Evolutionary conservation across 2,329 filamentous ascomycete species (phyloP), one percentile per base, ranked within the genome.

Genomic region (Scolecobasidium constrictum): DNA sequence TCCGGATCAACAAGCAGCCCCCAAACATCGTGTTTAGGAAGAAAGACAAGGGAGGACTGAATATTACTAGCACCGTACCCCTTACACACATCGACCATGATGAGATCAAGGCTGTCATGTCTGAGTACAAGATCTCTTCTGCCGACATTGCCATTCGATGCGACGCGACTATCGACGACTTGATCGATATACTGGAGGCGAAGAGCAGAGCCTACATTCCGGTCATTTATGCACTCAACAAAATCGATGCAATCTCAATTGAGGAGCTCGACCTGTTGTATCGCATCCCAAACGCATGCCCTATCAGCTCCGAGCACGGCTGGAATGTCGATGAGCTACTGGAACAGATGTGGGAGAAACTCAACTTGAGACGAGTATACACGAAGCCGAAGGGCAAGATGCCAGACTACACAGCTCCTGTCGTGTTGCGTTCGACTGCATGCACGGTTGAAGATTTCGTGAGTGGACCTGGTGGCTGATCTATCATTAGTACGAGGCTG

Each of bases 1-100:
- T 98, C 59, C 78, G 92, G 44, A 90, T 96, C 70, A 98, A 98
- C 72, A 98, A 96, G 71, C 69, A 79, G 54, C 92, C 92, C 19
- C 92, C 92, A 33, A 98, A 98, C 62, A 98, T 98, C 56, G 85
- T 92, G n/a, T 94, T 95, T 72, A 93, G 82, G 68, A 98, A 98
- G 73, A 98, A 98, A 72, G 92, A 98, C 66, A 96, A 96, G 68
- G 92, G 92, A 53, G 92, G 92, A 26, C 78, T 98, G 58, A 88
- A 85, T 57, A 92, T 98, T 58, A 94, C 88, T n/a, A 92, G 78
- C 65, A 98, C 92, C 2, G 82, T 92, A 35, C 86, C 88, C 4
- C 71, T 98, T 52, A 83, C 83, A 18, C 86, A 98, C 64, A 94
- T 98, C 56, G 85, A 92, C 61, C 75, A 87, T 52, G 92, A 94